These are phyloP conservation scores for Cladophialophora bantiana DNA, from an alignment of 2,329 filamentous ascomycete genomes.

Conservation along the genomic window DNA sequence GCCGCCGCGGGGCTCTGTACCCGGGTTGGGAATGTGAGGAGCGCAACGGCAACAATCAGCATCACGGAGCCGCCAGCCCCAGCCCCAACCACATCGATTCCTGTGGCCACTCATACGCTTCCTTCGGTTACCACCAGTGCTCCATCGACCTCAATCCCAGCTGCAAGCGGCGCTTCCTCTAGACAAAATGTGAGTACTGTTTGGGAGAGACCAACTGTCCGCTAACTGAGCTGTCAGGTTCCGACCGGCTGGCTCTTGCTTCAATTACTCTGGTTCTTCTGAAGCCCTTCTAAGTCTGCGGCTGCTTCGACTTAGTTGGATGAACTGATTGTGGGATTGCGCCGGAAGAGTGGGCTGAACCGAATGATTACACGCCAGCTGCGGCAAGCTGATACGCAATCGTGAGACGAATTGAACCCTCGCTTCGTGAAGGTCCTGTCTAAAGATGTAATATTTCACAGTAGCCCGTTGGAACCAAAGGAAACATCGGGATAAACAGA, in stretches of 20 bases:
- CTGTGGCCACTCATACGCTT: not conserved
- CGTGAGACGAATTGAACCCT: not conserved
- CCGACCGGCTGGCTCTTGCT: not conserved
- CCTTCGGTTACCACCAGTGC: not conserved
- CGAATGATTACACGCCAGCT: not conserved
- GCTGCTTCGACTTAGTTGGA: not conserved
- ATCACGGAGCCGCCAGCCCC: conserved; percentile 2
- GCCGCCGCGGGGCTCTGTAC: conserved; percentile 10
- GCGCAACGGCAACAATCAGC: conserved; percentile 6
- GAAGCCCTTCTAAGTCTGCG: not conserved
- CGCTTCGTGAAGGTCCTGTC: not conserved
- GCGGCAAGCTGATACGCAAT: not conserved
- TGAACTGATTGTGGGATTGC: not conserved
- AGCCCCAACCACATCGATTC: conserved; percentile 1
- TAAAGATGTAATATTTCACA: not conserved
- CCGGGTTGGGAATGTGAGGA: conserved; percentile 10
- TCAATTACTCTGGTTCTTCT: not conserved
- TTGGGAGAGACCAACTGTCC: not conserved
- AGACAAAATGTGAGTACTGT: conserved; percentile 6
- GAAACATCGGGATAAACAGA: not conserved
- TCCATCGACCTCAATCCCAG: not conserved
- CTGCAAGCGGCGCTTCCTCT: not conserved
- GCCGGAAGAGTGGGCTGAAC: not conserved
- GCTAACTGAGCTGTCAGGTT: not conserved
- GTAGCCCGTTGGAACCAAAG: not conserved